Percentiles rank a stretch among this genome's conserved stretches.
Evolutionary conservation across 352 stramenopile genomes (phyloP).

Genomic region (Globisporangium sylvaticum): DNA sequence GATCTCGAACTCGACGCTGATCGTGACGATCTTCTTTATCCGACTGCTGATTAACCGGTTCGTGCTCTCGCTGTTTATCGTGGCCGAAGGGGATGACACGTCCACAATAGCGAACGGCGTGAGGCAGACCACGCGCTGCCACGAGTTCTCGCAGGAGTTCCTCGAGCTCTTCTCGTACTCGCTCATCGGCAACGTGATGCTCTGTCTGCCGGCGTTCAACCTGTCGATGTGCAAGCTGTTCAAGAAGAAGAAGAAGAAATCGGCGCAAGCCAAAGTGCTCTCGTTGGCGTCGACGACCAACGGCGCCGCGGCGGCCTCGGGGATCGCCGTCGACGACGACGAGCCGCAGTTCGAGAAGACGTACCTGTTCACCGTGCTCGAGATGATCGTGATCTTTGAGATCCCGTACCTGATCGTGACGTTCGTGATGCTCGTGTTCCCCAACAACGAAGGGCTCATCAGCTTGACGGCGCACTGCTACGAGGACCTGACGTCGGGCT

Average conservation of each 20-base stretch:
- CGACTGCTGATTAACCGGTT: slow-evolving; percentile 46
- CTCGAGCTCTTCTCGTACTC: slow-evolving; percentile 68
- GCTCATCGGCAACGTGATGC: slow-evolving; percentile 50
- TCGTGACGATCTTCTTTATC: slow-evolving; percentile 48
- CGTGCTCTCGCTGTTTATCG: slow-evolving; percentile 41
- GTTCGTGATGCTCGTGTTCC: slow-evolving; percentile 45
- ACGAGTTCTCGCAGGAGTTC: slow-evolving; percentile 54
- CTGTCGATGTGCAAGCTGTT: slow-evolving; percentile 54
- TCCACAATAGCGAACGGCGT: neutral
- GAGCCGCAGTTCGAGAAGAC: slow-evolving; percentile 63
- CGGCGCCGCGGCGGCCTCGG: slow-evolving; percentile 24
- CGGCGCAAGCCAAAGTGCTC: slow-evolving; percentile 6
- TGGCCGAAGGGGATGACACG: slow-evolving; percentile 8
- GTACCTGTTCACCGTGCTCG: slow-evolving; percentile 65
- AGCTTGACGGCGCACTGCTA: slow-evolving; percentile 38
- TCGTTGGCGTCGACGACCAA: slow-evolving; percentile 29
- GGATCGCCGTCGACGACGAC: slow-evolving; percentile 37
- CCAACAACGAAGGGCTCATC: slow-evolving; percentile 28
- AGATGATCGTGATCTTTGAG: slow-evolving; percentile 73
- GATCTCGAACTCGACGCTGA: slow-evolving; percentile 73
- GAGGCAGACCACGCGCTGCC: slow-evolving; percentile 20
- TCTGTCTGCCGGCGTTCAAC: slow-evolving; percentile 70
- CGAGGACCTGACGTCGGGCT: slow-evolving; percentile 11
- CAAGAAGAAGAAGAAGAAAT: slow-evolving; percentile 20
- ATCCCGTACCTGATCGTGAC: slow-evolving; percentile 66